These are phyloP conservation scores for Neoascochyta sp. DNA, from an alignment of 2,329 filamentous ascomycete species.

Conservation along the genomic window DNA sequence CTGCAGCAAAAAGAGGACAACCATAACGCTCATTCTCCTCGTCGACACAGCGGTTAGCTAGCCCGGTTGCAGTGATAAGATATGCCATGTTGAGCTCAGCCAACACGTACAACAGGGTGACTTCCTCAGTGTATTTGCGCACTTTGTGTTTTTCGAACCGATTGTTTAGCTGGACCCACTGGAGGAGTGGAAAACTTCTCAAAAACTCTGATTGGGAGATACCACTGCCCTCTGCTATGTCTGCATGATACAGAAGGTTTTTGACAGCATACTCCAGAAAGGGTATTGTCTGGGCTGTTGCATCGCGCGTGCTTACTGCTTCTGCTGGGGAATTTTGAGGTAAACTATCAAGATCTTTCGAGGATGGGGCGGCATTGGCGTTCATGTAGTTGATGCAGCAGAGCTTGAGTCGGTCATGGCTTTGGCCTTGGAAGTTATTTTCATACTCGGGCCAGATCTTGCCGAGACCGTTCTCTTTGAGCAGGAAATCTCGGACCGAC, in stretches of 20 bases:
- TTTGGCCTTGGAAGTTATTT: conserved; percentile 29
- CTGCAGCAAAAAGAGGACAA: conserved; percentile 37
- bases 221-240: conserved; percentile 30
- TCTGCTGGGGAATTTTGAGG: conserved; percentile 5
- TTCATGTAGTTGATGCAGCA: conserved; percentile 45
- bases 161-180: conserved; percentile 35
- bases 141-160: conserved; percentile 28
- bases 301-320: conserved; percentile 4
- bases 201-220: conserved; percentile 19
- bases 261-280: conserved; percentile 48
- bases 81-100: conserved; percentile 18
- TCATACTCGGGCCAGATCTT: conserved; percentile 33
- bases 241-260: conserved; percentile 43
- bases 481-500: conserved; percentile 39
- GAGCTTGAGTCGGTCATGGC: conserved; percentile 42
- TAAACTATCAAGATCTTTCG: conserved; percentile 2
- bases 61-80: conserved; percentile 28
- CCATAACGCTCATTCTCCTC: conserved; percentile 31
- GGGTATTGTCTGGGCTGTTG: conserved; percentile 30
- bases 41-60: conserved; percentile 13
- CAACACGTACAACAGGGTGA: conserved; percentile 17
- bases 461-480: conserved; percentile 34
- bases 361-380: conserved; percentile 8
- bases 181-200: conserved; percentile 17
- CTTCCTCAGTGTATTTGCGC: conserved; percentile 11